Base-by-base conservation (phyloP, 2,329 filamentous ascomycete species). In the Alternaria gansuensis region DNA sequence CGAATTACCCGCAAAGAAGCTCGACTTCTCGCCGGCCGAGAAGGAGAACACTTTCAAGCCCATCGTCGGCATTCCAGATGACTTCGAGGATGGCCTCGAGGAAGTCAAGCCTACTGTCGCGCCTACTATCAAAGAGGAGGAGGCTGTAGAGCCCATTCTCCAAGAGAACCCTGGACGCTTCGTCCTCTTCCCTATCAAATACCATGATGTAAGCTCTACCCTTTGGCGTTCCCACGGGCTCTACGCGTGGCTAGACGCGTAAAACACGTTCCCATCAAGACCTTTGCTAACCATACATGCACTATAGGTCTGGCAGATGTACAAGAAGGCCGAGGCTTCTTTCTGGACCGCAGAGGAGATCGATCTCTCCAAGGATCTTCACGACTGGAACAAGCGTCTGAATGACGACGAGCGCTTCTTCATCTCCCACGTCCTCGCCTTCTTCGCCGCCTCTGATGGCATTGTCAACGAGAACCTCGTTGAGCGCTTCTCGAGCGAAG, bases 311-410 rank as follows among this genome's bases (percentile, higher is more conserved):
- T 99, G 95, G 95, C 94, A 98, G 82, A 98, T 98, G 94, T 99
- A 99, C 88, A 99, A 99, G 88, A 98, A 98, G 84, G 93, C 93
- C 68, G 94, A 99, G 81, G 95, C 95, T 52, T 98, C 95, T 41
- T 99, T 99, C 89, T 99, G 95, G 95, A 99, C 95, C 40, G 95
- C 95, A 51, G 95, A 99, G 81, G 95, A 99, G 85, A 98, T 99
- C 72, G 95, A 99, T 81, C 88, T 99, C 51, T 98, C 94, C 75
- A 99, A 99, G 84, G 95, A 99, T 80, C 86, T 98, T 59, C 92
- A 97, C 84, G 95, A 99, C 84, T 99, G 95, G 95, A 96, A 97
- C 87, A 96, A 97, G 85, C 90, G 90, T 72, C 84, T 99, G 71
- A 99, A 91, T 77, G 91, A 97, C 70, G 95, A 99, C 75, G 95